These are phyloP conservation scores for Botrytis porri DNA, from an alignment of 2,329 filamentous ascomycete species.

Conservation along the genomic window DNA sequence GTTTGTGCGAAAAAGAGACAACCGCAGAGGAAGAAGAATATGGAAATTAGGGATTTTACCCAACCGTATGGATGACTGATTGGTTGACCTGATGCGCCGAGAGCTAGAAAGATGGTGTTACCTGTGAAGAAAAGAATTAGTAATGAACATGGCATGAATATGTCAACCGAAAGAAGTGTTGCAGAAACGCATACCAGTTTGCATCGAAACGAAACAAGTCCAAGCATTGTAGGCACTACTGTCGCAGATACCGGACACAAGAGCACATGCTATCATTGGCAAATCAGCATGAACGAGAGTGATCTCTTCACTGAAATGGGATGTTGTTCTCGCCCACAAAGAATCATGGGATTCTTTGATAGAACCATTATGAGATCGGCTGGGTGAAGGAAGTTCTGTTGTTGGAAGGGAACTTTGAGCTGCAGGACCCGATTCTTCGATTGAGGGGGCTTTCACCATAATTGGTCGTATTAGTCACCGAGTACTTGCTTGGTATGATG, in stretches of 20 bases:
- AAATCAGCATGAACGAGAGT: constrained; percentile 37
- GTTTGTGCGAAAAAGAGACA: constrained; percentile 47
- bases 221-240: constrained; percentile 48
- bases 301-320: constrained; percentile 35
- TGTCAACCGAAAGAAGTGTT: not conserved
- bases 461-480: not conserved
- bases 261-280: constrained; percentile 44
- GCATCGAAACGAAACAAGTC: constrained; percentile 51
- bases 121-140: constrained; percentile 38
- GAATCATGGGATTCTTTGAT: constrained; percentile 18
- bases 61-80: constrained; percentile 50
- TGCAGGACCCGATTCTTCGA: not conserved
- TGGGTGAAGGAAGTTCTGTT: constrained; percentile 18
- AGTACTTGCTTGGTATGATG: not conserved
- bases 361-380: constrained; percentile 19
- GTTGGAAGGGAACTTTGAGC: constrained; percentile 7
- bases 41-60: constrained; percentile 53
- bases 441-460: not conserved
- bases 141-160: not conserved
- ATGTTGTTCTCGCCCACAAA: not conserved
- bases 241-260: constrained; percentile 48
- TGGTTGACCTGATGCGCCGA: constrained; percentile 54
- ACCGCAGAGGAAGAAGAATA: constrained; percentile 52
- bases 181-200: constrained; percentile 43
- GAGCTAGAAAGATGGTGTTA: constrained; percentile 62